Conservation (phyloP, 2,329 filamentous ascomycete species). For the Ilyonectria robusta region DNA sequence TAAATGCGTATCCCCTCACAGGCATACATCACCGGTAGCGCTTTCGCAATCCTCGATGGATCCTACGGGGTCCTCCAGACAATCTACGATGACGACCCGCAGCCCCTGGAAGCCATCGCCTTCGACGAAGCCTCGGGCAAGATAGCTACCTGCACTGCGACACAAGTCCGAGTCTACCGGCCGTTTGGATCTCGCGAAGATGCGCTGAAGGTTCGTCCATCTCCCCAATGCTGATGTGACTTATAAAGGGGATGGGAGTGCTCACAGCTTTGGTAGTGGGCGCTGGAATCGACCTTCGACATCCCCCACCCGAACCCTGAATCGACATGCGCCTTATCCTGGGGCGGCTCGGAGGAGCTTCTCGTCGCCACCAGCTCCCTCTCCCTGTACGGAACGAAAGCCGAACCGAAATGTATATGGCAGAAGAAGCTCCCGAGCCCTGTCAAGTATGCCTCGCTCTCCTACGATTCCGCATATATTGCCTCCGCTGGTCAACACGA, state of each 20-base stretch:
- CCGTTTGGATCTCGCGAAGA: slow-evolving; percentile 80
- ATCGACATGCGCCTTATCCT: slow-evolving; percentile 75
- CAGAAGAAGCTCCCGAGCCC: slow-evolving; percentile 79
- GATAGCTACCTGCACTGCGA: slow-evolving; percentile 81
- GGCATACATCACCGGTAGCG: slow-evolving; percentile 92
- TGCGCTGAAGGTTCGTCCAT: slow-evolving; percentile 75
- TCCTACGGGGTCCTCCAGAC: slow-evolving; percentile 86
- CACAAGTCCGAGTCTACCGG: slow-evolving; percentile 81
- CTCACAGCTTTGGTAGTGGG: slow-evolving; percentile 65
- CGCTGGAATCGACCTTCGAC: slow-evolving; percentile 73
- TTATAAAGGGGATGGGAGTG: slow-evolving; percentile 20
- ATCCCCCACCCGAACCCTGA: slow-evolving; percentile 49
- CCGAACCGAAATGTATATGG: slow-evolving; percentile 76
- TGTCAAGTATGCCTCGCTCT: slow-evolving; percentile 82
- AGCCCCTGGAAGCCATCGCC: slow-evolving; percentile 78
- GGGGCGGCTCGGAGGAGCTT: slow-evolving; percentile 89
- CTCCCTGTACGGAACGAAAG: slow-evolving; percentile 73
- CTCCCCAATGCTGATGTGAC: slow-evolving; percentile 1
- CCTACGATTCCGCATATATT: slow-evolving; percentile 89
- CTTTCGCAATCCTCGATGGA: slow-evolving; percentile 85
- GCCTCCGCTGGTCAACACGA: slow-evolving; percentile 86
- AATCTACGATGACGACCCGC: slow-evolving; percentile 86
- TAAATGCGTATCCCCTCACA: slow-evolving; percentile 53
- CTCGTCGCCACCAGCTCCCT: slow-evolving; percentile 81
- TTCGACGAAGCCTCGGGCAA: slow-evolving; percentile 88